Base-by-base conservation (phyloP, 2,329 filamentous ascomycete species). In the Ophiostoma populinum region DNA sequence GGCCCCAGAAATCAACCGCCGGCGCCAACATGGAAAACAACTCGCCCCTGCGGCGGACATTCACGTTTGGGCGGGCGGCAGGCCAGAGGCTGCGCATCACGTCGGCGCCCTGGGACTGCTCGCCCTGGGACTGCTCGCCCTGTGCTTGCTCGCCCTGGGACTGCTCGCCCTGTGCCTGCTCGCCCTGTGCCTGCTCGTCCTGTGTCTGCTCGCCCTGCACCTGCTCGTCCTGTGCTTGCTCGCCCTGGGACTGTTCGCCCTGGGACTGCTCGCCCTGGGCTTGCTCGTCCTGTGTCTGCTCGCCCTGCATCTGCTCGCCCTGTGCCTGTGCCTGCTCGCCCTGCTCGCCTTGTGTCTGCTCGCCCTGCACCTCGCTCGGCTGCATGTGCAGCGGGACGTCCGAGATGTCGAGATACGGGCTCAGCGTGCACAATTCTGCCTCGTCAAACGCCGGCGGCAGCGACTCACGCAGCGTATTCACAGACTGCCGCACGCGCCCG, bases 1-100 rank as follows among this genome's bases (percentile, higher is more conserved):
- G 74, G 49, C 90, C 81, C 83, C 82, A 92, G 48, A 90, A 92
- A 1, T 66, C 58, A 15, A 87, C 58, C 0, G 80, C 77, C 1
- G 80, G 70, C 2, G 82, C 79, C 16, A 87, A 59, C 25, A 92
- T 61, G 9, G 83, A 81, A 37, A 85, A 66, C 32, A 67, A 69
- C 2, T 65, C 64, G 25, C 83, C 77, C 15, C 73, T 69, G 35
- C 81, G 66, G 32, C 75, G 74, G 9, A 92, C 61, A 43, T 81
- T 74, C 24, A 90, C 58, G 46, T 80, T 75, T 2, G 81, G 80
- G 1, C 73, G 60, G 2, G 69, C 66, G 2, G 90, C 68, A 26
- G 63, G 59, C 43, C 78, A 78, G 3, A 75, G 54, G 41, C 62
- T 66, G 0, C 62, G 56, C 37, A 61, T 63, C 29, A 61, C 49